A percentile compares a stretch with the other conserved stretches of the same genome.
These are phyloP conservation scores for Herpetospermum pedunculosum DNA, from an alignment of 306 rosid genomes.

Conservation along the genomic window DNA sequence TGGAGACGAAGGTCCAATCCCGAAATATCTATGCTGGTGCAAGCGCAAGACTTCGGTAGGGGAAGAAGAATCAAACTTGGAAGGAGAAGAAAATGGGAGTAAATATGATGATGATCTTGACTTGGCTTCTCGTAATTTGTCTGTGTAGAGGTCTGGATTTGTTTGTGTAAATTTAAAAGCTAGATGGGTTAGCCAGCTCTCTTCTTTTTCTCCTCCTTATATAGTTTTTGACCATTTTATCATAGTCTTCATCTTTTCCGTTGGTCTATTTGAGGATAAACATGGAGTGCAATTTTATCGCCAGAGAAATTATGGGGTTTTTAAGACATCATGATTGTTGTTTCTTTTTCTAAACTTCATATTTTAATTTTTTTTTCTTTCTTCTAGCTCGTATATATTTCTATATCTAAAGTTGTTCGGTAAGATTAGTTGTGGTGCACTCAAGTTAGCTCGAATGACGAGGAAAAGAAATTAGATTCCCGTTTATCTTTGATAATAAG, in stretches of 20 bases:
- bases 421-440: no score
- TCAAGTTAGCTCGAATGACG: no score
- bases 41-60: slow-evolving; percentile 31
- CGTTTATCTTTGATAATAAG: no score
- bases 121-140: slow-evolving; percentile 19
- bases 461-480: no score
- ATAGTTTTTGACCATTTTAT: not conserved
- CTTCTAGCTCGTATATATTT: no score
- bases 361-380: no score
- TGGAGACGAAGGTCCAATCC: slow-evolving; percentile 71
- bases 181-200: slow-evolving; percentile 1
- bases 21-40: slow-evolving; percentile 70
- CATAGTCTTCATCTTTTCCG: not conserved
- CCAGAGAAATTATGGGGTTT: not conserved
- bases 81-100: slow-evolving; percentile 17
- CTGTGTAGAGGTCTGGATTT: slow-evolving; percentile 21
- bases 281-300: not conserved
- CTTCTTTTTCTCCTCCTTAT: not conserved
- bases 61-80: slow-evolving; percentile 23
- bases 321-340: not conserved
- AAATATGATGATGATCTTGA: slow-evolving; percentile 14
- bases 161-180: slow-evolving; percentile 21
- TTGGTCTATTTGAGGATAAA: not conserved
- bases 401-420: no score
- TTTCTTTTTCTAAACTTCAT: no score